Evolutionary conservation across 192 early-diverging fungal species (phyloP).

Genomic region (Coemansia nantahalensis): DNA sequence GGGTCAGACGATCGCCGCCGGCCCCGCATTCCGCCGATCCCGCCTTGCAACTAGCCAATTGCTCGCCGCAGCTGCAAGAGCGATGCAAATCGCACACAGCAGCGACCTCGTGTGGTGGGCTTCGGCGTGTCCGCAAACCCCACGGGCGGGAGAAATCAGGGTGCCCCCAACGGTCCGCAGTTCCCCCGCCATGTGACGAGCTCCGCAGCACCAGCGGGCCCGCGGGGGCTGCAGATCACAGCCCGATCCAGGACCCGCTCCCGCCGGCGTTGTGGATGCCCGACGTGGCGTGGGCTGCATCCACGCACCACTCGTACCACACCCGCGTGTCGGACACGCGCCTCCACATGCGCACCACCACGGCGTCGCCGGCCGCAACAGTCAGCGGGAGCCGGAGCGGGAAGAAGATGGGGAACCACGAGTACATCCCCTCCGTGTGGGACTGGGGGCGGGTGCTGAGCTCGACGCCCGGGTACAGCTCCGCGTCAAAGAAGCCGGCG

Average conservation of each 20-base stretch:
- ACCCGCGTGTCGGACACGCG: constrained; percentile 72
- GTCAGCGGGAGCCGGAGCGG: constrained; percentile 71
- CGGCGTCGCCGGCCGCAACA: constrained; percentile 56
- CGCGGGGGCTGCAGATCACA: constrained; percentile 1
- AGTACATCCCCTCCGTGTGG: constrained; percentile 92
- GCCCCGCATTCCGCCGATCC: too few species aligned
- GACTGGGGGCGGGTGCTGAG: constrained; percentile 80
- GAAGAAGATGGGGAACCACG: constrained; percentile 99
- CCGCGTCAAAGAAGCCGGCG: constrained; percentile 95
- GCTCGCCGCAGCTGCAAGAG: too few species aligned
- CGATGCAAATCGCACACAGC: too few species aligned
- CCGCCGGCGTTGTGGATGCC: constrained; percentile 39
- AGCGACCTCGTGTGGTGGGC: too few species aligned
- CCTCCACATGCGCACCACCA: constrained; percentile 86
- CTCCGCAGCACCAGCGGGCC: too few species aligned
- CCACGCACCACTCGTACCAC: constrained; percentile 96
- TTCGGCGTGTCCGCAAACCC: too few species aligned
- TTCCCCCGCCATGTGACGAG: too few species aligned
- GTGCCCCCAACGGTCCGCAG: too few species aligned
- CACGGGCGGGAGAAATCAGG: too few species aligned
- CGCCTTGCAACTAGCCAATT: too few species aligned
- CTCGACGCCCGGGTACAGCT: constrained; percentile 79
- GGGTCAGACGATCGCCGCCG: too few species aligned
- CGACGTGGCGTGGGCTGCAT: constrained; percentile 13
- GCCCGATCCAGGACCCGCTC: constrained; percentile 38